Evolutionary conservation across 2,329 filamentous ascomycete species (phyloP).

Genomic region (Cryphonectria naterciae): DNA sequence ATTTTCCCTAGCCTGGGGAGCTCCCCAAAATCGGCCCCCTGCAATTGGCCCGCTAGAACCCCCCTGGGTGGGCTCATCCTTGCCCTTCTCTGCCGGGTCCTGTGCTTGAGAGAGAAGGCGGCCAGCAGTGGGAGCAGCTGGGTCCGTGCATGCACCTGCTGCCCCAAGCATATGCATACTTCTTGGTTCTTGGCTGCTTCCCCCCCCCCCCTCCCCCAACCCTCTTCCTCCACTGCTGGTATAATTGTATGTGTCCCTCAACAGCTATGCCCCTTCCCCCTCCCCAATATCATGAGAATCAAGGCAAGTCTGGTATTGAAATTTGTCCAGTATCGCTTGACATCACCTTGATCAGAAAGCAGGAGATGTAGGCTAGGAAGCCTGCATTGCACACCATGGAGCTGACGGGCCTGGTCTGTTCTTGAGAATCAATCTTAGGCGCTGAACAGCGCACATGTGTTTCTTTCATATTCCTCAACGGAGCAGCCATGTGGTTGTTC

Average conservation of each 20-base stretch:
- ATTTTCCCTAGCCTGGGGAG: slow-evolving; percentile 23
- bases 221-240: background rate
- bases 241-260: background rate
- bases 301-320: background rate
- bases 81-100: slow-evolving; percentile 6
- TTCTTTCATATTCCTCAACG: too few relatives aligned
- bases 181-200: background rate
- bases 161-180: background rate
- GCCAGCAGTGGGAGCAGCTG: background rate
- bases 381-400: slow-evolving; percentile 25
- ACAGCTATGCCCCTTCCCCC: too few relatives aligned
- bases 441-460: background rate
- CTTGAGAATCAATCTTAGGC: slow-evolving; percentile 14
- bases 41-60: slow-evolving; percentile 9
- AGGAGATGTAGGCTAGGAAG: slow-evolving; percentile 14
- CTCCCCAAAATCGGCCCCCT: slow-evolving; percentile 9
- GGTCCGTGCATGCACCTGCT: background rate
- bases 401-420: slow-evolving; percentile 20
- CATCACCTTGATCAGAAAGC: slow-evolving; percentile 10
- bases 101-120: slow-evolving; percentile 4
- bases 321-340: background rate
- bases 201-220: too few relatives aligned
- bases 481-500: too few relatives aligned
- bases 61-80: background rate
- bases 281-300: background rate